Conservation (phyloP, 106 monocot species). For the Dioscorea alata region DNA sequence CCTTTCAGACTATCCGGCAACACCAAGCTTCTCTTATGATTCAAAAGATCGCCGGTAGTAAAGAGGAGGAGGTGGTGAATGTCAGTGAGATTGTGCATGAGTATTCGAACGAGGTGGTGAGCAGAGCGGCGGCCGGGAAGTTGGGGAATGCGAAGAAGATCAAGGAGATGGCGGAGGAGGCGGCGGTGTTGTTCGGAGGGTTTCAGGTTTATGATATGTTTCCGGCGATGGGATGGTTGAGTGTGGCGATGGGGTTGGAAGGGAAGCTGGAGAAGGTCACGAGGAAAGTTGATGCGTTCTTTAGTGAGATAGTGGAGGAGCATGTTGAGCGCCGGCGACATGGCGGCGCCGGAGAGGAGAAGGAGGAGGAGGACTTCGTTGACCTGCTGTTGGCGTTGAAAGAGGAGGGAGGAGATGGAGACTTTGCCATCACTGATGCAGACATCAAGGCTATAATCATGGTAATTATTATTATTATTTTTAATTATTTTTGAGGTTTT, state of each 20-base stretch:
- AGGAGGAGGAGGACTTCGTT: constrained; percentile 10
- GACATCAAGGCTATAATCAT: constrained; percentile 7
- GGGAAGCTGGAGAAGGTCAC: background rate
- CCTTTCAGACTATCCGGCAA: constrained; percentile 10
- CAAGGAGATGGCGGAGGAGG: background rate
- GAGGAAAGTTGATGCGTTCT: background rate
- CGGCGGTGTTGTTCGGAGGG: background rate
- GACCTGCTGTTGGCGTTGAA: constrained; percentile 5
- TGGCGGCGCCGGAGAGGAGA: background rate
- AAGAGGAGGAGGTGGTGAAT: background rate
- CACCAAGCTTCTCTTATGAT: constrained; percentile 11
- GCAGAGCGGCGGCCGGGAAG: constrained; percentile 1
- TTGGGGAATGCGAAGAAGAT: background rate
- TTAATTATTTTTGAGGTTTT: too few relatives aligned
- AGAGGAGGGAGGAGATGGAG: background rate
- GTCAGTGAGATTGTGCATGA: background rate
- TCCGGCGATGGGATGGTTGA: constrained; percentile 3
- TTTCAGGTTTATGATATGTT: constrained; percentile 12
- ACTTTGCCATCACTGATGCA: background rate
- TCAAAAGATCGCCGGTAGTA: background rate
- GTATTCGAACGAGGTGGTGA: background rate
- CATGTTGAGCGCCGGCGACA: background rate
- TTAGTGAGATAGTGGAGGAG: constrained; percentile 3
- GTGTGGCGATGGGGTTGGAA: background rate
- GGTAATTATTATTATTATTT: background rate